phyloP scores from a whole-genome alignment of 495 filamentous ascomycete species.

The Cercophora newfieldiana region DNA sequence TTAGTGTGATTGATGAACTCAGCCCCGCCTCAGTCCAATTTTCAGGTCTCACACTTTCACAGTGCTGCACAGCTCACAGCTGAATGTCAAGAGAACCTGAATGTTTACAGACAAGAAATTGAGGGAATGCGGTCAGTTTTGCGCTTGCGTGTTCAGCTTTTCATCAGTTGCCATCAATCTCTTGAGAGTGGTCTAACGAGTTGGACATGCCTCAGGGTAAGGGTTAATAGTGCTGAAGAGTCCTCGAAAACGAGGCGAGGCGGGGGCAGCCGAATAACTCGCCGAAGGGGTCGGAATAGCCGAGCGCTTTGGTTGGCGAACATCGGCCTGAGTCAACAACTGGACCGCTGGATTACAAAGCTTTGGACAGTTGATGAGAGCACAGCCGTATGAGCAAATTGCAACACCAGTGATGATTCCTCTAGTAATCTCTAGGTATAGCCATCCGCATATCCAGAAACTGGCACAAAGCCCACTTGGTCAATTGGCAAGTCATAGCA shows the following conservation, averaged over 20 bases:
- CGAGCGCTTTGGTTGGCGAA: background rate
- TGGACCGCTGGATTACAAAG: background rate
- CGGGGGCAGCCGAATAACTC: background rate
- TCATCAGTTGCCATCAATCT: too few species aligned
- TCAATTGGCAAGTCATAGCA: background rate
- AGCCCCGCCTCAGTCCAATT: too few species aligned
- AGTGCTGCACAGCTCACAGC: too few species aligned
- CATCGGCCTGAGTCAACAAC: conserved; percentile 29
- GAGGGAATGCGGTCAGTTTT: too few species aligned
- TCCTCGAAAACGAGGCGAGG: background rate
- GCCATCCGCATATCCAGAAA: background rate
- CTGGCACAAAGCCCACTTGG: background rate
- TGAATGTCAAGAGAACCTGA: too few species aligned
- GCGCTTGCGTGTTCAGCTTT: too few species aligned
- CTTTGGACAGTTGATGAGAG: background rate
- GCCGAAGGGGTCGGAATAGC: too few species aligned
- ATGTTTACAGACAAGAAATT: too few species aligned
- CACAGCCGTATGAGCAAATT: background rate
- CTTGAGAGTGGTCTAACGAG: too few species aligned
- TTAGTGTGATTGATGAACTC: too few species aligned
- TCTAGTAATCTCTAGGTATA: background rate
- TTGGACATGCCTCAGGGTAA: background rate
- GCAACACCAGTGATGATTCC: background rate
- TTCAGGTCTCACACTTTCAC: too few species aligned
- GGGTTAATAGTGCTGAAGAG: background rate